Percentiles rank a stretch among this genome's conserved stretches.
These are phyloP conservation scores for Fusarium illudens DNA, from an alignment of 2,329 filamentous ascomycete species.

Conservation along the genomic window DNA sequence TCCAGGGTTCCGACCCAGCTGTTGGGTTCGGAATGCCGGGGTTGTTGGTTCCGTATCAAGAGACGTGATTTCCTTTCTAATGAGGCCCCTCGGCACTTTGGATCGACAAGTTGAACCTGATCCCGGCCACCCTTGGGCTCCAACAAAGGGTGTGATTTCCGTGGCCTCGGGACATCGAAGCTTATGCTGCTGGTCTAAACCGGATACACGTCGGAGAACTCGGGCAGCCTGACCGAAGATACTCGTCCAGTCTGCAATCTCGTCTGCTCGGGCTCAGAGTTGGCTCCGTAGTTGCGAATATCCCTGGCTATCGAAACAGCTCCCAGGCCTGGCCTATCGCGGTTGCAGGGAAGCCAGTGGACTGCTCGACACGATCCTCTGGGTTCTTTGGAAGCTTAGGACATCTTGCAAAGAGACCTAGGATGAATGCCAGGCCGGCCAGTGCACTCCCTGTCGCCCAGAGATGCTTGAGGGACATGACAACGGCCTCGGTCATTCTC, in stretches of 20 bases:
- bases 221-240: neutral
- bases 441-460: slow-evolving; percentile 37
- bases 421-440: slow-evolving; percentile 25
- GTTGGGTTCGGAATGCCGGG: slow-evolving; percentile 4
- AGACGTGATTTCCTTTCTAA: slow-evolving; percentile 8
- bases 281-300: neutral
- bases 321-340: slow-evolving; percentile 21
- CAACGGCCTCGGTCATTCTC: slow-evolving; percentile 25
- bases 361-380: neutral
- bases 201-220: slow-evolving; percentile 6
- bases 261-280: slow-evolving; percentile 1
- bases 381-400: slow-evolving; percentile 28
- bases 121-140: slow-evolving; percentile 12
- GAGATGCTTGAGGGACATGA: slow-evolving; percentile 22
- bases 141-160: slow-evolving; percentile 11
- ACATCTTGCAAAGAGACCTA: slow-evolving; percentile 33
- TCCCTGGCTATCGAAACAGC: neutral
- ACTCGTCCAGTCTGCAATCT: neutral
- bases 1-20: slow-evolving; percentile 1
- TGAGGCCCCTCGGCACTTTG: neutral
- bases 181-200: neutral
- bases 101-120: slow-evolving; percentile 25
- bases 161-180: slow-evolving; percentile 15
- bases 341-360: slow-evolving; percentile 9
- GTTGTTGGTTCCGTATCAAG: slow-evolving; percentile 1